These are phyloP conservation scores for Rhazya stricta DNA, from an alignment of 257 asterid species.

Conservation along the genomic window DNA sequence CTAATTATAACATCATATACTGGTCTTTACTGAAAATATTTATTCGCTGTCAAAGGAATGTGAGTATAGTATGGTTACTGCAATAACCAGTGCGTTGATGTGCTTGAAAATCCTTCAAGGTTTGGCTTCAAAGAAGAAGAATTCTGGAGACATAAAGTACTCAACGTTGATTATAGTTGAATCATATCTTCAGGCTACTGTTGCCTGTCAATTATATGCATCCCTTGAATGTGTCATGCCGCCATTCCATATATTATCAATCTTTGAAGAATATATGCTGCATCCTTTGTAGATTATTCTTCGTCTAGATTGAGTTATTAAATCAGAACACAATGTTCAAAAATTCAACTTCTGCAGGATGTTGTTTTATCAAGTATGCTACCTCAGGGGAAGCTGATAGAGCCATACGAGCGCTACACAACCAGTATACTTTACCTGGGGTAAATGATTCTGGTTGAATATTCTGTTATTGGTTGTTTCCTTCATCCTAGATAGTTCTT, in stretches of 20 bases:
- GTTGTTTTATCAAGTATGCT: constrained; percentile 92
- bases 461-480: constrained; percentile 6
- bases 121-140: neutral
- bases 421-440: constrained; percentile 85
- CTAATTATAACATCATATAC: neutral
- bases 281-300: constrained; percentile 13
- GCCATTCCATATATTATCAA: neutral
- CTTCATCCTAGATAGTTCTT: constrained; percentile 11
- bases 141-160: neutral
- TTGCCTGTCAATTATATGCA: neutral
- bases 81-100: neutral
- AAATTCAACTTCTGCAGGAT: constrained; percentile 75
- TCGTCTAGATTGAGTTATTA: constrained; percentile 34
- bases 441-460: constrained; percentile 39
- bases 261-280: constrained; percentile 5
- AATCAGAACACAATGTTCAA: constrained; percentile 36
- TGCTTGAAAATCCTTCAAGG: neutral
- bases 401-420: constrained; percentile 86
- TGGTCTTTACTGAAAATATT: neutral
- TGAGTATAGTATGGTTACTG: neutral
- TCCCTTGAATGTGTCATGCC: neutral
- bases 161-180: neutral
- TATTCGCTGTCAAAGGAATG: neutral
- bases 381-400: constrained; percentile 87
- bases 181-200: neutral